Conservation (phyloP, 1,284 basidiomycete genomes). For the Gomphus bonarii region DNA sequence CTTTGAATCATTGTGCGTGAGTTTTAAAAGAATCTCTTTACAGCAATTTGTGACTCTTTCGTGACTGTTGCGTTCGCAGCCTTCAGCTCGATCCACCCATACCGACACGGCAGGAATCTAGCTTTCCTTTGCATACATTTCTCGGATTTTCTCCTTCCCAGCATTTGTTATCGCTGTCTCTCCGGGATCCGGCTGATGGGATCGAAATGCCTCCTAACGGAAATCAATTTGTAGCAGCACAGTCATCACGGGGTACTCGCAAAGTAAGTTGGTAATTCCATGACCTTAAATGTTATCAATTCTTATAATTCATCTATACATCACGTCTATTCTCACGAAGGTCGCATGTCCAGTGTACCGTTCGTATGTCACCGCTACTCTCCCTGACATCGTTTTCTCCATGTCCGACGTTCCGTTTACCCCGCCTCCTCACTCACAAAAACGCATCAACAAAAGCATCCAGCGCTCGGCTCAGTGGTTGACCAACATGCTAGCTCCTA, state of each 20-base stretch:
- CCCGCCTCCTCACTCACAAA: conserved; percentile 53
- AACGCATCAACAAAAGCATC: conserved; percentile 62
- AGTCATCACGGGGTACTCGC: conserved; percentile 57
- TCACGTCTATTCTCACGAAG: conserved; percentile 24
- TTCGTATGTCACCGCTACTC: conserved; percentile 35
- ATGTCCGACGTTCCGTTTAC: conserved; percentile 63
- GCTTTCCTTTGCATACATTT: conserved; percentile 45
- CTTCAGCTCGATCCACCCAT: conserved; percentile 52
- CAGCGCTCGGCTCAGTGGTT: conserved; percentile 60
- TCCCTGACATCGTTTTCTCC: conserved; percentile 63
- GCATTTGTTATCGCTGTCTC: conserved; percentile 48
- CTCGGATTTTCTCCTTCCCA: conserved; percentile 39
- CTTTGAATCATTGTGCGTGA: conserved; percentile 72
- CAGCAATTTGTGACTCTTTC: neutral
- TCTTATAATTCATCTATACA: neutral
- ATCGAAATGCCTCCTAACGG: conserved; percentile 63
- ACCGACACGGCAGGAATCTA: conserved; percentile 40
- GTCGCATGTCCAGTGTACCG: conserved; percentile 36
- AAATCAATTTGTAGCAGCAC: conserved; percentile 41
- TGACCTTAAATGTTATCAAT: neutral
- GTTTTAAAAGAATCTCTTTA: neutral
- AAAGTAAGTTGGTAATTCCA: conserved; percentile 35
- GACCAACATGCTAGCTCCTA: conserved; percentile 32
- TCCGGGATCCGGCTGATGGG: conserved; percentile 55
- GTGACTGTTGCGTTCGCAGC: conserved; percentile 24